phyloP scores from a whole-genome alignment of 2,329 filamentous ascomycete genomes.

The Phaeosphaeriaceae sp. region DNA sequence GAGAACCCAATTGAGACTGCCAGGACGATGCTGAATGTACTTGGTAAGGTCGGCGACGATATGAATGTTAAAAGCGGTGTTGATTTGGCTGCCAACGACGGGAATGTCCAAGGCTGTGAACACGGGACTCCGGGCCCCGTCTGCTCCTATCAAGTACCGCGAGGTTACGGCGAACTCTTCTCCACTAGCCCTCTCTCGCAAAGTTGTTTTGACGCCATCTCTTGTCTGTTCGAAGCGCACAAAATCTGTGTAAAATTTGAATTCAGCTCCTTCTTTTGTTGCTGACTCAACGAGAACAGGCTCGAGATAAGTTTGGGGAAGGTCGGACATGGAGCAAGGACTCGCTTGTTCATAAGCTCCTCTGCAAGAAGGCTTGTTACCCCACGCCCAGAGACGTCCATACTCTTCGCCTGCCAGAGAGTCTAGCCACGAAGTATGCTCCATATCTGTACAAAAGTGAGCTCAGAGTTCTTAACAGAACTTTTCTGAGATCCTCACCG shows the following conservation, averaged over 20 bases:
- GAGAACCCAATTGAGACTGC: constrained; percentile 68
- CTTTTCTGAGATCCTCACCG: too few relatives aligned
- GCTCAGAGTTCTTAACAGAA: neutral
- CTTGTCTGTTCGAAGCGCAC: neutral
- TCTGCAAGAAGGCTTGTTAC: constrained; percentile 46
- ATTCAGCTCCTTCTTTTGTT: neutral
- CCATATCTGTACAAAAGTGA: constrained; percentile 41
- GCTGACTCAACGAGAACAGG: constrained; percentile 49
- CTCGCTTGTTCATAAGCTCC: constrained; percentile 53
- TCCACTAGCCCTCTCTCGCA: constrained; percentile 47
- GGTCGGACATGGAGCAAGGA: constrained; percentile 52
- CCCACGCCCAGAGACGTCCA: constrained; percentile 53
- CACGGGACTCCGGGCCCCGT: constrained; percentile 59
- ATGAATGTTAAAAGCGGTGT: constrained; percentile 59
- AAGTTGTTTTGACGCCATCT: constrained; percentile 11
- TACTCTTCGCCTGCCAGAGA: constrained; percentile 55
- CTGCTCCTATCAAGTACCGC: constrained; percentile 66
- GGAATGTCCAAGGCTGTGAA: constrained; percentile 57
- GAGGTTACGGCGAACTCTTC: constrained; percentile 56
- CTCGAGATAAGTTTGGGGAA: constrained; percentile 54
- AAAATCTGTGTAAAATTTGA: neutral
- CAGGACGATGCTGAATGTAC: constrained; percentile 57
- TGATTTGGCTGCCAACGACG: constrained; percentile 54
- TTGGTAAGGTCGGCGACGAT: constrained; percentile 61
- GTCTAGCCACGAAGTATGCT: constrained; percentile 53